Base-by-base conservation (phyloP, 306 rosid species). In the Lotus japonicus region DNA sequence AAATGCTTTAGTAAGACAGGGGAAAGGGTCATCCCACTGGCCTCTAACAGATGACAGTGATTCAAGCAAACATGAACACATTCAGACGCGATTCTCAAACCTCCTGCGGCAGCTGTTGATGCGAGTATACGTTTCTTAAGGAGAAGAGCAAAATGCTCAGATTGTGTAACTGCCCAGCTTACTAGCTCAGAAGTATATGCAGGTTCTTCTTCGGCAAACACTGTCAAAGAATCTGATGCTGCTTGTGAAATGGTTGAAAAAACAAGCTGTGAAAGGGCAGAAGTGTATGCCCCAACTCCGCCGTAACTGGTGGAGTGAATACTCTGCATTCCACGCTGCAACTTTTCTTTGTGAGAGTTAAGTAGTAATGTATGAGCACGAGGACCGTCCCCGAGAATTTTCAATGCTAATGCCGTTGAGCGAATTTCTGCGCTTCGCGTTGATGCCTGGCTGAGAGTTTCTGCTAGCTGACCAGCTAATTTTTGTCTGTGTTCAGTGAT, bases 131-230 rank as follows among this genome's bases (percentile, higher is more conserved):
- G 83, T 60, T 85, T 83, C 78, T 88, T 94, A 19, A 88, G 79
- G 45, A 84, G 83, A 49, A 73, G 53, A 35, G 87, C 83, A 39
- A 83, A 80, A 7, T 45, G 46, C 18, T 83, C 82, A 0, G 92
- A 81, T 71, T 90, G 88, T 57, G 67, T 76, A 8, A 94, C 97
- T 2, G 97, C 91, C 98, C 98, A 94, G 38, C 92, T 90, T 19
- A 94, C 98, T 19, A 94, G 84, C 84, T 90, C 96, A 11, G 98
- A 94, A 11, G 92, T 72, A 50, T 88, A 88, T 7, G 96, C 89
- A 21, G 96, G 88, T 74, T 89, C 97, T 21, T 92, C 96, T 64
- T 78, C 85, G 1, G 84, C 86, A 49, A 88, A 94, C 67, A 84
- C 80, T 11, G 87, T 68, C 56, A 90, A 49, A 26, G 96, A 86